Percentiles rank a stretch among this genome's conserved stretches.
Evolutionary conservation across 805 yeast genomes (phyloP).

Genomic region (Lachancea lanzarotensis): DNA sequence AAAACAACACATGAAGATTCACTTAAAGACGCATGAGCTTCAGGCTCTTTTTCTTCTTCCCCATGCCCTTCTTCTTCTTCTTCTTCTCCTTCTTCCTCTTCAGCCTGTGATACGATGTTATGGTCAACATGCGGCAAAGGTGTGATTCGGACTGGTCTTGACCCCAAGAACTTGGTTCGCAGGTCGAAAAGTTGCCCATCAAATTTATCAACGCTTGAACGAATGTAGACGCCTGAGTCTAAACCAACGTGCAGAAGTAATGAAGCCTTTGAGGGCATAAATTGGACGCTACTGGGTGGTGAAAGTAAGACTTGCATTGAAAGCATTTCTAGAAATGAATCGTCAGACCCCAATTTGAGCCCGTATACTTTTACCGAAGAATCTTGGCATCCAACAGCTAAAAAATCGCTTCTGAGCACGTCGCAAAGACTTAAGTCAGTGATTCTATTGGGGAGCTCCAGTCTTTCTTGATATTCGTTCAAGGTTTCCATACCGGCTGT

Average conservation of each 20-base stretch:
- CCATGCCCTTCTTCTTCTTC: constrained; percentile 11
- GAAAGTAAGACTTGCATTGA: constrained; percentile 64
- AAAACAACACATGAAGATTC: constrained; percentile 25
- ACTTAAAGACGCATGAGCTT: not conserved
- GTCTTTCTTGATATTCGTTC: constrained; percentile 60
- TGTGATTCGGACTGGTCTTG: constrained; percentile 50
- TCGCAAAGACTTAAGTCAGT: constrained; percentile 45
- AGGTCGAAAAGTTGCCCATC: constrained; percentile 62
- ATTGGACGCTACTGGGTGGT: constrained; percentile 35
- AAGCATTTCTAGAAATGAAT: constrained; percentile 51
- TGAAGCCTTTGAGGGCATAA: constrained; percentile 14
- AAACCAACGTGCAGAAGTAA: constrained; percentile 67
- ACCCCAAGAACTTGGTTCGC: constrained; percentile 67
- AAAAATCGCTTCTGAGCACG: constrained; percentile 45
- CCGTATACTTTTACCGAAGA: constrained; percentile 63
- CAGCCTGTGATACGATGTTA: constrained; percentile 4
- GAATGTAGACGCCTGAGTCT: constrained; percentile 73
- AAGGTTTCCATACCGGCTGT: constrained; percentile 47
- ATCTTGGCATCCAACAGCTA: constrained; percentile 70
- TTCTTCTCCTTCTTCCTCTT: not conserved
- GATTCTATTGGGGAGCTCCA: constrained; percentile 47
- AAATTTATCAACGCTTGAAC: constrained; percentile 48
- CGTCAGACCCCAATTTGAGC: constrained; percentile 39
- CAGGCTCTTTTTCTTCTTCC: constrained; percentile 11
- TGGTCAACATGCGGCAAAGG: constrained; percentile 9